phyloP scores from a whole-genome alignment of 2,329 filamentous ascomycete species.

The Phialophora expanda region DNA sequence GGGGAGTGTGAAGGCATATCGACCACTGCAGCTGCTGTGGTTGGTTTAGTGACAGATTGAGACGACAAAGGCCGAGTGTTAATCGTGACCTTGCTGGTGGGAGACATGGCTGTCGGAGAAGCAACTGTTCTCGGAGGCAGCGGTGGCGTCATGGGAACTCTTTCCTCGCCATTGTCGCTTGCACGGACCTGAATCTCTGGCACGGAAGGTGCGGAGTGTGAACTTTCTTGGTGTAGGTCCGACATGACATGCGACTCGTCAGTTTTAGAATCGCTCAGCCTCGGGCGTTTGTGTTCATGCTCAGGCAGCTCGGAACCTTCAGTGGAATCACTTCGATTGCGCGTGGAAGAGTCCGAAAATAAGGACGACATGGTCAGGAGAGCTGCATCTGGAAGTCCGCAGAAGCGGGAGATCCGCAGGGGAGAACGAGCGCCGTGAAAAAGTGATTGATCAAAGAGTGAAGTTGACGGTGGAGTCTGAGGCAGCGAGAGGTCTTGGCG shows the following conservation, averaged over 20 bases:
- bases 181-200: slow-evolving; percentile 11
- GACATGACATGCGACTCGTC: slow-evolving; percentile 34
- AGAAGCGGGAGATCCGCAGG: slow-evolving; percentile 15
- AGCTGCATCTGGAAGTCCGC: slow-evolving; percentile 30
- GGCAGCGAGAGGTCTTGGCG: slow-evolving; percentile 36
- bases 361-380: slow-evolving; percentile 36
- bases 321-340: slow-evolving; percentile 38
- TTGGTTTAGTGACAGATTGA: slow-evolving; percentile 33
- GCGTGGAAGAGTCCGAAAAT: slow-evolving; percentile 33
- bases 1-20: slow-evolving; percentile 21
- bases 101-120: slow-evolving; percentile 44
- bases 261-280: slow-evolving; percentile 37
- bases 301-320: slow-evolving; percentile 38
- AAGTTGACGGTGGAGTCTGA: slow-evolving; percentile 23
- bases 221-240: slow-evolving; percentile 27
- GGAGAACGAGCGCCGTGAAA: slow-evolving; percentile 13
- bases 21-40: slow-evolving; percentile 6
- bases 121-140: slow-evolving; percentile 29
- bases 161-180: slow-evolving; percentile 34
- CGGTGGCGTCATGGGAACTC: slow-evolving; percentile 31
- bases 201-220: slow-evolving; percentile 29
- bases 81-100: slow-evolving; percentile 55
- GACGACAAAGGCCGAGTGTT: slow-evolving; percentile 46
- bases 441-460: slow-evolving; percentile 17
- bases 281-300: slow-evolving; percentile 40